Evolutionary conservation across 2,329 filamentous ascomycete species (phyloP), one percentile per base, ranked within the genome.

Genomic region (Zelopaecilomyces penicillatus): DNA sequence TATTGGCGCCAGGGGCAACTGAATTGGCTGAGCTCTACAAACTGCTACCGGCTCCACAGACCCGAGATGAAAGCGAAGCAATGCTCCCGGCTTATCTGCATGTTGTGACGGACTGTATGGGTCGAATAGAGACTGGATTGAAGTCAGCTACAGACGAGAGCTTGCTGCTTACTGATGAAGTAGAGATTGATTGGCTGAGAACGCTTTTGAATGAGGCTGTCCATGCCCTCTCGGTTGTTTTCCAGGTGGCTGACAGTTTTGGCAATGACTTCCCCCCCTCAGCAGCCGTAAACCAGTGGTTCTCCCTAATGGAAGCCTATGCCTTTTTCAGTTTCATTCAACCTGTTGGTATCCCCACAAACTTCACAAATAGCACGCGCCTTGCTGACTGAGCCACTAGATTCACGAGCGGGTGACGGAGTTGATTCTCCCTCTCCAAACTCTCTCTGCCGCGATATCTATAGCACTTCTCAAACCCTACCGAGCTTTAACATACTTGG

Each of bases 211-310:
- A 80, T 10, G 87, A 95, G 61, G 74, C 84, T 37, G 70, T 85
- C 34, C 85, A 93, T 57, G 75, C 83, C 35, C 70, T 93, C 63
- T 82, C 87, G 40, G 71, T 89, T 11, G 67, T 88, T 27, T 86
- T 90, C 54, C 75, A 87, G 52, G 71, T 85, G n/a, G 65, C 88
- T 31, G 82, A 85, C 50, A 66, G 76, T 39, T 73, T 75, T 41
- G 62, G 69, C 33, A 66, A 66, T 12, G 63, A 71, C 39, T 76
- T 86, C 54, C 70, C 80, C 9, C 69, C 79, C 11, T 71, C 77
- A 12, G 67, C 74, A 10, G 63, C 81, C 5, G 71, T 89, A 12
- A 67, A 78, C 34, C 71, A 77, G 51, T 95, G 88, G 88, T 88
- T 90, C 54, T 67, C 74, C n/a, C 66, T 90, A 41, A 82, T 90